Evolutionary conservation across 1,139 yeast genomes (phyloP).

Genomic region (Debaryomyces udenii): DNA sequence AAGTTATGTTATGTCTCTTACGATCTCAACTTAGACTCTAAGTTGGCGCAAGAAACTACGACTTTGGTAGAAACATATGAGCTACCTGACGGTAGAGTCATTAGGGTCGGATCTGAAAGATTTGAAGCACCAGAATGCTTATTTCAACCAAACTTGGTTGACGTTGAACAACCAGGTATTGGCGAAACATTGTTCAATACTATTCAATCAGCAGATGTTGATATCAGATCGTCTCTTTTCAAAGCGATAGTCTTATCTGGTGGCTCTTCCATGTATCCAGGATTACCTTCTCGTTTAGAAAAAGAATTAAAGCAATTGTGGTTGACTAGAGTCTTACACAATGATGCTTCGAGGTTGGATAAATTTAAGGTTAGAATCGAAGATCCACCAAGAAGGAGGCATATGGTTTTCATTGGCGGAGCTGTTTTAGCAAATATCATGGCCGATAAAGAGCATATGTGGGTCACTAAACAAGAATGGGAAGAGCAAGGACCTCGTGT

Average conservation of each 20-base stretch:
- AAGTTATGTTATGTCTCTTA: constrained; percentile 93
- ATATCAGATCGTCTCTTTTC: constrained; percentile 83
- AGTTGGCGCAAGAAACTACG: constrained; percentile 89
- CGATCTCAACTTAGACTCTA: constrained; percentile 87
- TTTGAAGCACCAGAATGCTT: constrained; percentile 98
- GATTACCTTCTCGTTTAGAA: constrained; percentile 92
- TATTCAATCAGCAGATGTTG: constrained; percentile 92
- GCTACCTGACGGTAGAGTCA: constrained; percentile 94
- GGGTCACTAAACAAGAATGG: constrained; percentile 97
- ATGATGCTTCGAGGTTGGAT: constrained; percentile 82
- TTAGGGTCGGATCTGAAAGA: constrained; percentile 93
- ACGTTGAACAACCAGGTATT: constrained; percentile 95
- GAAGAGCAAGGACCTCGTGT: constrained; percentile 92
- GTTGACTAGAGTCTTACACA: constrained; percentile 85
- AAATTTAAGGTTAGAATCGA: constrained; percentile 96
- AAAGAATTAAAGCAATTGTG: constrained; percentile 95
- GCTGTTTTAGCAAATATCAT: constrained; percentile 97
- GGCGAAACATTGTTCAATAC: constrained; percentile 93
- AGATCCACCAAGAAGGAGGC: constrained; percentile 98
- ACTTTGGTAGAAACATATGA: constrained; percentile 89
- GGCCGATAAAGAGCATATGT: constrained; percentile 98
- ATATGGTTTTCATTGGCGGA: constrained; percentile 99
- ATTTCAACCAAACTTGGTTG: constrained; percentile 96
- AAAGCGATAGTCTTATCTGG: constrained; percentile 95
- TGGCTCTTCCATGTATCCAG: constrained; percentile 99